Evolutionary conservation across 2,329 filamentous ascomycete genomes (phyloP), one percentile per base, ranked within the genome.

Genomic region (Fusarium caatingaense): DNA sequence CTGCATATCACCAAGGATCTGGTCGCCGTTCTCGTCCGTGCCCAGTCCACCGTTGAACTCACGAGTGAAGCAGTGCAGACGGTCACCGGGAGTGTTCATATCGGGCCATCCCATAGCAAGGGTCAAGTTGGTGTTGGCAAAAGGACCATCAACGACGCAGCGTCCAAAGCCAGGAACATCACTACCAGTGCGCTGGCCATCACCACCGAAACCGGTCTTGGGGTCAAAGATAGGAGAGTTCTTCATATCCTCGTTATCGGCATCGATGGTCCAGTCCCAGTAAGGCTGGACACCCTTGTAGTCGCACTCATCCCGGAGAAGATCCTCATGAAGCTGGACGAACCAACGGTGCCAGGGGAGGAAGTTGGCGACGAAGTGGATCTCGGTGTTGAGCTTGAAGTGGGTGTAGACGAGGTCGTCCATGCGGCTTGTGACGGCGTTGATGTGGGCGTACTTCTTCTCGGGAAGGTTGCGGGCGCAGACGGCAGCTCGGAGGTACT

Each of bases 241-340:
- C 7, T 30, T 23, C 0, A 44, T 37, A 2, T 66, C 54, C 0
- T 32, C 15, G 37, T 66, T 66, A 3, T 66, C 61, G 1, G 46
- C 63, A 13, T 66, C 63, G 8, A 66, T 66, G 3, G 27, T 54
- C 63, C 63, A 66, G 25, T 66, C 63, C 63, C 63, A 66, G 30
- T 66, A 66, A 1, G 63, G 63, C 6, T 66, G 61, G 0, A 54
- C 54, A 12, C 63, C 63, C 34, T 66, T 66, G 5, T 48, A 66
- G 11, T 21, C 20, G 4, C 63, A 66, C 44, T 66, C 63, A n/a
- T 49, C 34, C 10, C 61, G 56, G 1, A 66, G 54, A 6, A 66
- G 16, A 18, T 66, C n/a, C 13, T 66, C 63, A 5, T 66, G 63
- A 2, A 66, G 34, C 10, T 66, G 63, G 15, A 60, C 47, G 11